Evolutionary conservation across 202 grass and related monocot species (phyloP).

Genomic region (Digitaria exilis): DNA sequence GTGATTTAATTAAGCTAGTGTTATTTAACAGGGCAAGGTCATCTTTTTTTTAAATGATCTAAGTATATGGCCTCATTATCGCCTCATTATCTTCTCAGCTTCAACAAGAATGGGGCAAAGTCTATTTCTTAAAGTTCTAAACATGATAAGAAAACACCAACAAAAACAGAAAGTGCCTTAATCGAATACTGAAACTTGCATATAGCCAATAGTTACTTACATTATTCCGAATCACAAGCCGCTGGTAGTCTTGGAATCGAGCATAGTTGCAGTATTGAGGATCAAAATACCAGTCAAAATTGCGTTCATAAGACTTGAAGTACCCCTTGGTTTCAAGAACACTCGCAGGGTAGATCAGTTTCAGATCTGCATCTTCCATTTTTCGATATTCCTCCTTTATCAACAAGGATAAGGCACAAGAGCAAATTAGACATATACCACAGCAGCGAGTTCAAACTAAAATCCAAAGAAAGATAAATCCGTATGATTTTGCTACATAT

Average conservation of each 20-base stretch:
- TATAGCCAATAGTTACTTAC: background rate
- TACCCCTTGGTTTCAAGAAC: no score
- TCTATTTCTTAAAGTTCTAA: background rate
- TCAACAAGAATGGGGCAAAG: no score
- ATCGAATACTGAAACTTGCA: background rate
- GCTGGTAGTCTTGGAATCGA: background rate
- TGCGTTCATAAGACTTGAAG: background rate
- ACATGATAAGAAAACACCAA: background rate
- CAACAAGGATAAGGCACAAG: no score
- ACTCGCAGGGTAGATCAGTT: background rate
- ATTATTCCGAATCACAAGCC: background rate
- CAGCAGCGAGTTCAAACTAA: no score
- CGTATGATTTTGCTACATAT: no score
- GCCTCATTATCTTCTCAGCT: no score
- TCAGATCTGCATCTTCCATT: background rate
- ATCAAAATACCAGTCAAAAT: background rate
- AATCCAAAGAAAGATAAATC: no score
- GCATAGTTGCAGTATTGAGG: background rate
- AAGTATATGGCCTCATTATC: no score
- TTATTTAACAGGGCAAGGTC: no score
- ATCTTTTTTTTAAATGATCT: no score
- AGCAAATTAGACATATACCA: no score
- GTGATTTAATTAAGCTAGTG: no score
- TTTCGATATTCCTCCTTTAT: background rate
- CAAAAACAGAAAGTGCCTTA: background rate